A percentile compares a stretch with the other conserved stretches of the same genome.
Conservation (phyloP, 2,329 filamentous ascomycete genomes). For the Neonectria punicea region DNA sequence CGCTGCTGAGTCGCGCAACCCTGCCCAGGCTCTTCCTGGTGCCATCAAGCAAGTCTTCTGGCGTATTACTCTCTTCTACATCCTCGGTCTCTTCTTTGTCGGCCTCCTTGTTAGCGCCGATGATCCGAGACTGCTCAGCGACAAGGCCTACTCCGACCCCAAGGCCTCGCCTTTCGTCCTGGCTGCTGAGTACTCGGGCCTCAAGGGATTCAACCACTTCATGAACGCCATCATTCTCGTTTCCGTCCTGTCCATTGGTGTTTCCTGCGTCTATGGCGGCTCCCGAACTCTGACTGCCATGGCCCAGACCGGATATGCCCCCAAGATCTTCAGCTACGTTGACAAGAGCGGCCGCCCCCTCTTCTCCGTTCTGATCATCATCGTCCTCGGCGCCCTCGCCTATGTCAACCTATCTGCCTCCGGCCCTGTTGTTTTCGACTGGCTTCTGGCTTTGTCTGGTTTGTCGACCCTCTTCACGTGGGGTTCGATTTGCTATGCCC, state of each 20-base stretch:
- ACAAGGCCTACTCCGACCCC: constrained; percentile 38
- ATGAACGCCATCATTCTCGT: constrained; percentile 66
- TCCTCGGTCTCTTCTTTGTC: constrained; percentile 60
- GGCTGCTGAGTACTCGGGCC: constrained; percentile 60
- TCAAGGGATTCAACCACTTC: constrained; percentile 59
- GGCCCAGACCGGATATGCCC: constrained; percentile 65
- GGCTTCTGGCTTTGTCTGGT: constrained; percentile 72
- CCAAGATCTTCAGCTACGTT: constrained; percentile 63
- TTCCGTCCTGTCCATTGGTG: constrained; percentile 65
- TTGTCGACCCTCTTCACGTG: constrained; percentile 73
- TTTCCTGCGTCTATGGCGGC: constrained; percentile 65
- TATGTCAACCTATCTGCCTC: constrained; percentile 58
- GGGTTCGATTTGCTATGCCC: constrained; percentile 70
- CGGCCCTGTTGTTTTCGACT: constrained; percentile 67
- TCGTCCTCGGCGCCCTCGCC: constrained; percentile 60
- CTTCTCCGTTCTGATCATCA: constrained; percentile 54
- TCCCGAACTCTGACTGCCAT: constrained; percentile 66
- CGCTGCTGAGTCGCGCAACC: constrained; percentile 74
- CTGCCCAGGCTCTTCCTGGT: constrained; percentile 76
- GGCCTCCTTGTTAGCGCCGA: constrained; percentile 59
- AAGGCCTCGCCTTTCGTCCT: constrained; percentile 63
- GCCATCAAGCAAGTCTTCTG: constrained; percentile 80
- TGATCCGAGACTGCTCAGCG: constrained; percentile 52
- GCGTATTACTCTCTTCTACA: constrained; percentile 62
- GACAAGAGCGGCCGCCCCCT: constrained; percentile 64